Evolutionary conservation across 2,329 filamentous ascomycete species (phyloP).

Genomic region (Xylogone sp.): DNA sequence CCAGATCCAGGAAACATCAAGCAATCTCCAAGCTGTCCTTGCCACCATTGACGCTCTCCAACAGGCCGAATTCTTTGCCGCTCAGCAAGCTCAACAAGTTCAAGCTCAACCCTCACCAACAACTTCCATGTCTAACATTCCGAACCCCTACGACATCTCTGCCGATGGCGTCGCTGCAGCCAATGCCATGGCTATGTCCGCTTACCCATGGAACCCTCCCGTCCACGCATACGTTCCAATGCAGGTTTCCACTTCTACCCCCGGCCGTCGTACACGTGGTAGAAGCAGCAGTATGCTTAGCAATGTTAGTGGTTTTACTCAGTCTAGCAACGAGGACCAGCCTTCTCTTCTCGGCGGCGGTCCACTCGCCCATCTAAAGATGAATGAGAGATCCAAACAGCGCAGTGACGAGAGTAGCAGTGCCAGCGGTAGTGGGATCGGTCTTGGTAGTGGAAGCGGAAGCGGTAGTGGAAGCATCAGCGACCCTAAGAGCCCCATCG

Average conservation of each 20-base stretch:
- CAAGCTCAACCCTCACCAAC: neutral
- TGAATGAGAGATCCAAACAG: conserved; percentile 9
- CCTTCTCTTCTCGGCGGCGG: neutral
- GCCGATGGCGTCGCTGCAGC: neutral
- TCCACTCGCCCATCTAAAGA: conserved; percentile 7
- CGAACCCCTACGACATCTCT: conserved; percentile 2
- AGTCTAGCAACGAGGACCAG: conserved; percentile 54
- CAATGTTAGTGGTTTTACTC: conserved; percentile 63
- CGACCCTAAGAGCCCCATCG: conserved; percentile 48
- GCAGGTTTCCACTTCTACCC: conserved; percentile 6
- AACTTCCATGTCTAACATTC: neutral
- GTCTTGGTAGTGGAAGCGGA: conserved; percentile 35
- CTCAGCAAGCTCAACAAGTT: neutral
- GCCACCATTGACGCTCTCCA: conserved; percentile 7
- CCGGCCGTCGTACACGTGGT: conserved; percentile 35
- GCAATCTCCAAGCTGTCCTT: neutral
- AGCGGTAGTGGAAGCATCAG: conserved; percentile 37
- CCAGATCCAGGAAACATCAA: conserved; percentile 10
- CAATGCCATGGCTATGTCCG: conserved; percentile 2
- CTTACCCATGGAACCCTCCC: conserved; percentile 11
- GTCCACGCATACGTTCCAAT: neutral
- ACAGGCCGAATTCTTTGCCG: conserved; percentile 10
- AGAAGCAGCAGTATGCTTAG: conserved; percentile 66
- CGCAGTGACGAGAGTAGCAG: conserved; percentile 16
- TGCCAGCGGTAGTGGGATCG: conserved; percentile 31